Evolutionary conservation across 495 filamentous ascomycete genomes (phyloP).

Genomic region (Daldinia decipiens): DNA sequence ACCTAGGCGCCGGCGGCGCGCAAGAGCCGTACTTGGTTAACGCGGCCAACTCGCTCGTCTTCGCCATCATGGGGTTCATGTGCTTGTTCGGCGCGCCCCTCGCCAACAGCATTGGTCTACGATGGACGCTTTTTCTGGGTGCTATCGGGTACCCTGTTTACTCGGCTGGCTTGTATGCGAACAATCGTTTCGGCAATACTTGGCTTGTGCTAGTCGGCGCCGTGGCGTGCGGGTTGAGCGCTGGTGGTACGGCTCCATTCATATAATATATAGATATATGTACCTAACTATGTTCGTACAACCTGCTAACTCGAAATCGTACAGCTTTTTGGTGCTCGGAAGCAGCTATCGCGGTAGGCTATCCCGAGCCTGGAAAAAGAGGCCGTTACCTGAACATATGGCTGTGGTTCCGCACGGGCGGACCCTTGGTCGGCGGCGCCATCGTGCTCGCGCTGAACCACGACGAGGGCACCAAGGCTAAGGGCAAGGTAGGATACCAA

Average conservation of each 20-base stretch:
- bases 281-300: too few species aligned
- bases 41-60: constrained; percentile 67
- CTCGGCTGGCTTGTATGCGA: constrained; percentile 66
- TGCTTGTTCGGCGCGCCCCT: constrained; percentile 63
- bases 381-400: constrained; percentile 68
- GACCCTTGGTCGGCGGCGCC: constrained; percentile 65
- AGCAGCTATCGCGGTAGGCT: constrained; percentile 67
- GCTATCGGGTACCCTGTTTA: constrained; percentile 67
- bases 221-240: constrained; percentile 65
- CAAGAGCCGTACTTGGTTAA: constrained; percentile 67
- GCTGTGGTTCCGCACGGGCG: constrained; percentile 66
- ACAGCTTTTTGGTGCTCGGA: constrained; percentile 66
- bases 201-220: constrained; percentile 69
- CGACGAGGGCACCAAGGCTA: constrained; percentile 50
- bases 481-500: constrained; percentile 64
- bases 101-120: constrained; percentile 64
- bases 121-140: constrained; percentile 64
- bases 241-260: constrained; percentile 42
- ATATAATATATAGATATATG: too few species aligned
- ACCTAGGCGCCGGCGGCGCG: constrained; percentile 66
- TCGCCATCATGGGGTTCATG: constrained; percentile 66
- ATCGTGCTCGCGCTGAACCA: constrained; percentile 66
- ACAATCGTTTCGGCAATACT: constrained; percentile 65
- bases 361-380: constrained; percentile 63
- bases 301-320: too few species aligned